Conservation (phyloP, 2,329 filamentous ascomycete species). For the Exophiala mesophila region DNA sequence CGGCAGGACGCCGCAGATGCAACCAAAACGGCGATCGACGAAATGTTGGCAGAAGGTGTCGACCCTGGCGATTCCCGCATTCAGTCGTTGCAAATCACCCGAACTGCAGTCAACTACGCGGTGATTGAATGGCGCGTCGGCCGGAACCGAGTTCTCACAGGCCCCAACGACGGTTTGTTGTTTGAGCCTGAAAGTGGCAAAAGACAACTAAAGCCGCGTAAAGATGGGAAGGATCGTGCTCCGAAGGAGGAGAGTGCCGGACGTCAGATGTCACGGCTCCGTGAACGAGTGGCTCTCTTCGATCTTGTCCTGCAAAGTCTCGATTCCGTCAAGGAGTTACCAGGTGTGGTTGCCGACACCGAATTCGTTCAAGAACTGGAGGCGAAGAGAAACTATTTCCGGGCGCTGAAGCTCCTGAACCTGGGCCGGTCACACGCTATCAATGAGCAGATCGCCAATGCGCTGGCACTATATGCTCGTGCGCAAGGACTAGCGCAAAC, state of each 20-base stretch:
- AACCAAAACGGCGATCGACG: conserved; percentile 88
- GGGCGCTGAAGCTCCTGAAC: conserved; percentile 79
- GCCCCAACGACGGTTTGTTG: conserved; percentile 70
- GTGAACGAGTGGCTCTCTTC: conserved; percentile 84
- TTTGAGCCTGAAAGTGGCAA: conserved; percentile 43
- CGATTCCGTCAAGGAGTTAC: conserved; percentile 81
- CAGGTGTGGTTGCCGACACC: conserved; percentile 81
- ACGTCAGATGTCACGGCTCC: conserved; percentile 71
- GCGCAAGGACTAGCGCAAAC: conserved; percentile 59
- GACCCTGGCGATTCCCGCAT: conserved; percentile 78
- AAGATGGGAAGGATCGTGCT: conserved; percentile 43
- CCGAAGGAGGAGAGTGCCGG: conserved; percentile 63
- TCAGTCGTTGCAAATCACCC: conserved; percentile 87
- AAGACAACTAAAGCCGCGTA: conserved; percentile 50
- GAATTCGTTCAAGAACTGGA: conserved; percentile 72
- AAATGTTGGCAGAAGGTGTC: conserved; percentile 76
- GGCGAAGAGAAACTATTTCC: conserved; percentile 75
- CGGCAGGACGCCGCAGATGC: conserved; percentile 93
- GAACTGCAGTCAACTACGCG: conserved; percentile 88
- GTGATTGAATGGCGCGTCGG: conserved; percentile 93
- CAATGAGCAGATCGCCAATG: conserved; percentile 66
- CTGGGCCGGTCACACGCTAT: conserved; percentile 81
- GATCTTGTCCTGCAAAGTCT: conserved; percentile 87
- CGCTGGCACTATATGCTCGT: conserved; percentile 76
- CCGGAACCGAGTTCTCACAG: conserved; percentile 82